Evolutionary conservation across 2,329 filamentous ascomycete genomes (phyloP).

Genomic region (Pleurostoma richardsiae): DNA sequence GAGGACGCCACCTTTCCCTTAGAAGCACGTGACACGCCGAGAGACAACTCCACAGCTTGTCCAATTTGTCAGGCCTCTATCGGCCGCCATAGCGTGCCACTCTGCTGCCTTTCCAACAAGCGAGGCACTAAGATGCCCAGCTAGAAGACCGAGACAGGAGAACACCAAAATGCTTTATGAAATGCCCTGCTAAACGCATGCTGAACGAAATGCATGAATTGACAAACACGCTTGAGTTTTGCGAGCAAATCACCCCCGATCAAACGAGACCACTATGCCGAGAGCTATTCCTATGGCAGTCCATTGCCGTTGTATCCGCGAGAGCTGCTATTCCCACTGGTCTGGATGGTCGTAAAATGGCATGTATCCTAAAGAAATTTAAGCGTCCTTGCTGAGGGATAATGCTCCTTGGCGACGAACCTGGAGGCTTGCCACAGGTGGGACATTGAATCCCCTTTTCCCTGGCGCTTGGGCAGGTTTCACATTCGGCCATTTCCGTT

Average conservation of each 20-base stretch:
- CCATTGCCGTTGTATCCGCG: neutral
- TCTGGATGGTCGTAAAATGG: neutral
- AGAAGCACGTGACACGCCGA: neutral
- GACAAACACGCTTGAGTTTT: no score
- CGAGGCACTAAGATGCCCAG: neutral
- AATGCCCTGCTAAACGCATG: no score
- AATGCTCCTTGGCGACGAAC: neutral
- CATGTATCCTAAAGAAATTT: neutral
- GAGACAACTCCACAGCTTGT: neutral
- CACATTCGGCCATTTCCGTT: neutral
- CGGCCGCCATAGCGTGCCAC: no score
- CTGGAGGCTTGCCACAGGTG: neutral
- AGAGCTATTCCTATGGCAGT: neutral
- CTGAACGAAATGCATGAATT: neutral
- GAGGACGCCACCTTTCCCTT: neutral
- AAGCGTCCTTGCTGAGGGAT: neutral
- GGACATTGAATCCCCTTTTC: neutral
- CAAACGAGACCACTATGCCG: neutral
- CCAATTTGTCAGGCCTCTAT: no score
- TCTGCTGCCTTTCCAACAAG: neutral
- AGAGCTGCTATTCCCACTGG: neutral
- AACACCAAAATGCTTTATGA: no score
- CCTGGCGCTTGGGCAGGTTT: neutral
- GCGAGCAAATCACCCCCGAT: no score
- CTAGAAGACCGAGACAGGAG: no score